Evolutionary conservation across 176 grass and related monocot species (phyloP).

Genomic region (Secale cereale): DNA sequence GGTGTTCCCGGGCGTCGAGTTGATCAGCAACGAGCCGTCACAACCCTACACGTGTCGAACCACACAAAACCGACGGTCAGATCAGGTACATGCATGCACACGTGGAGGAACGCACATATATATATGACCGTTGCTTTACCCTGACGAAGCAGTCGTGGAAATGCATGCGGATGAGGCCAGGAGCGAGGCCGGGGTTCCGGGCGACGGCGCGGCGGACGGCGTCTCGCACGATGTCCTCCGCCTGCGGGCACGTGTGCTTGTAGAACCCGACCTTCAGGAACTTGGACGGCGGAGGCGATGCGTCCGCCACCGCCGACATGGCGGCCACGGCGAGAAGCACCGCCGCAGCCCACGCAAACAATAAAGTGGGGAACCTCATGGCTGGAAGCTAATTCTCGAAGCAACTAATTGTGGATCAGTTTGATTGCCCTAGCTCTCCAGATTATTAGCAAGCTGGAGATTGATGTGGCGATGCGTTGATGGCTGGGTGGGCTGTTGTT

Average conservation of each 20-base stretch:
- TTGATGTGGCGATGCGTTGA: not conserved
- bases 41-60: no score
- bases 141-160: conserved; percentile 97
- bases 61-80: not conserved
- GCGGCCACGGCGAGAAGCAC: not conserved
- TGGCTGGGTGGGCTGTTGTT: not conserved
- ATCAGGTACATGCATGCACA: not conserved
- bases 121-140: conserved; percentile 31
- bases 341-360: not conserved
- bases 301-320: not conserved
- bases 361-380: not conserved
- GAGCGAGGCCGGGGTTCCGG: conserved; percentile 36
- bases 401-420: no score
- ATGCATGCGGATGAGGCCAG: conserved; percentile 69
- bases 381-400: not conserved
- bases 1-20: no score
- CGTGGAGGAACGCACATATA: no score
- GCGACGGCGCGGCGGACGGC: conserved; percentile 43
- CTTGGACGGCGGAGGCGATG: not conserved
- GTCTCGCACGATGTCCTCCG: conserved; percentile 54
- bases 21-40: no score
- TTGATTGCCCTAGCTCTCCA: no score
- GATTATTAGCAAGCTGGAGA: no score
- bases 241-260: conserved; percentile 44
- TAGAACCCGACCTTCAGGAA: conserved; percentile 58